Evolutionary conservation across 2,329 filamentous ascomycete genomes (phyloP).

Genomic region (Rhynchosporium secalis): DNA sequence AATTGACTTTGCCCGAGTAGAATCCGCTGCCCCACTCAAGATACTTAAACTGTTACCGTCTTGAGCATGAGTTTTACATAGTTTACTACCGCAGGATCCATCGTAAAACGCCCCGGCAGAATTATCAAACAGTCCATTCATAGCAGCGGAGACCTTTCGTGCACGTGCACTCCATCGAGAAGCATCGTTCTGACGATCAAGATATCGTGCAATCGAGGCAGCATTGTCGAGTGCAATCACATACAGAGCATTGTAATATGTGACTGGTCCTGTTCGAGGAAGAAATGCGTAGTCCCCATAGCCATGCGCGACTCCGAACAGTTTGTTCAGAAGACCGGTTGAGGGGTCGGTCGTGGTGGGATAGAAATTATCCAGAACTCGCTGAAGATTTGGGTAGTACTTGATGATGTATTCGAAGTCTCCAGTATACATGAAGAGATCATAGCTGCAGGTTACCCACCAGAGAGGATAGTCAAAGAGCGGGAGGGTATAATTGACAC

Average conservation of each 20-base stretch:
- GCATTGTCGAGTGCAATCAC: conserved; percentile 48
- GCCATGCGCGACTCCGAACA: conserved; percentile 37
- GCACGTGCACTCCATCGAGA: conserved; percentile 45
- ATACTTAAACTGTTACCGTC: conserved; percentile 53
- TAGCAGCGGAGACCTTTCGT: conserved; percentile 39
- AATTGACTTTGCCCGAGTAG: conserved; percentile 38
- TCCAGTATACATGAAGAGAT: conserved; percentile 52
- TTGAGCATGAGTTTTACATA: conserved; percentile 45
- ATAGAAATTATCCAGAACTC: conserved; percentile 50
- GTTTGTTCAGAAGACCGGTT: conserved; percentile 47
- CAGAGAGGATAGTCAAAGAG: conserved; percentile 55
- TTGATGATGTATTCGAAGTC: conserved; percentile 45
- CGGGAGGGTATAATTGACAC: conserved; percentile 48
- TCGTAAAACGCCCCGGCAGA: conserved; percentile 49
- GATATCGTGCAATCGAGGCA: conserved; percentile 44
- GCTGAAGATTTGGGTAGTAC: conserved; percentile 46
- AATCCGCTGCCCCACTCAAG: conserved; percentile 42
- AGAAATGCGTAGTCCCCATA: conserved; percentile 56
- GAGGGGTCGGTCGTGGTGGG: conserved; percentile 43
- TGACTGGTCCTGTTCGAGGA: conserved; percentile 48
- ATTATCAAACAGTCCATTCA: conserved; percentile 46
- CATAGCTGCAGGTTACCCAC: conserved; percentile 52
- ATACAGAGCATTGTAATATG: conserved; percentile 55
- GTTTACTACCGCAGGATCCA: conserved; percentile 37
- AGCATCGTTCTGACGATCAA: conserved; percentile 41